Evolutionary conservation across 2,329 filamentous ascomycete species (phyloP).

Genomic region (Nectriaceae sp.): DNA sequence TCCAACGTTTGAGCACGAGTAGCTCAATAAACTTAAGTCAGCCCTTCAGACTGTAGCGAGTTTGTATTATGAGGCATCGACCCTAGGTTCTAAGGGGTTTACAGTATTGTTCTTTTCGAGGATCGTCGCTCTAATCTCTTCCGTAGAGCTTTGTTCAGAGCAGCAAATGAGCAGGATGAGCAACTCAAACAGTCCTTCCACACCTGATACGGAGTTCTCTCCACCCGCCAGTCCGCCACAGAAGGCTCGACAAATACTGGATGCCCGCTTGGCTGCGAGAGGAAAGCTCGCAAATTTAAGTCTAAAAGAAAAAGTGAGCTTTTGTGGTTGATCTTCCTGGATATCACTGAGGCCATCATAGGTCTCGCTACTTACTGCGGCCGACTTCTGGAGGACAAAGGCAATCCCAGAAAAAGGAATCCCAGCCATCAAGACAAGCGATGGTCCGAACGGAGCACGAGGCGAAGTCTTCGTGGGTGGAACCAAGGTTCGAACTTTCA

Average conservation of each 20-base stretch:
- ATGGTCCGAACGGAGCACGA: constrained; percentile 71
- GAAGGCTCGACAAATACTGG: constrained; percentile 35
- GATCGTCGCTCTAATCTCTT: too few species aligned
- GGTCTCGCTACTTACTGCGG: constrained; percentile 61
- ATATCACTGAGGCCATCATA: constrained; percentile 26
- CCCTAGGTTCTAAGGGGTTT: too few species aligned
- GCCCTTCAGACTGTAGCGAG: too few species aligned
- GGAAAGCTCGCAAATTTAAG: constrained; percentile 55
- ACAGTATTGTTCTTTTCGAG: too few species aligned
- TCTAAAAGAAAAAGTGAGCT: constrained; percentile 57
- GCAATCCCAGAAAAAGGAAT: constrained; percentile 63
- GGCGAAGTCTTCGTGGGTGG: constrained; percentile 70
- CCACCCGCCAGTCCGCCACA: constrained; percentile 45
- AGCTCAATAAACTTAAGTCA: too few species aligned
- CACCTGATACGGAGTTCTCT: constrained; percentile 53
- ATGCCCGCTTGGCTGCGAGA: constrained; percentile 43
- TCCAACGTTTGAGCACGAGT: too few species aligned
- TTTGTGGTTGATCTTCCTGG: background rate
- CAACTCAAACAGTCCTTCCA: constrained; percentile 35
- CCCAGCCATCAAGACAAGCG: constrained; percentile 65
- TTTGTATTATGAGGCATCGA: too few species aligned
- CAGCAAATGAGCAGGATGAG: too few species aligned
- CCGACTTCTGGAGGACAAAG: constrained; percentile 71
- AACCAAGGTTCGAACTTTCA: constrained; percentile 49
- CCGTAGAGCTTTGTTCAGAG: too few species aligned